Evolutionary conservation across 805 yeast species (phyloP), one percentile per base, ranked within the genome.

Genomic region (Teunomyces cretensis): DNA sequence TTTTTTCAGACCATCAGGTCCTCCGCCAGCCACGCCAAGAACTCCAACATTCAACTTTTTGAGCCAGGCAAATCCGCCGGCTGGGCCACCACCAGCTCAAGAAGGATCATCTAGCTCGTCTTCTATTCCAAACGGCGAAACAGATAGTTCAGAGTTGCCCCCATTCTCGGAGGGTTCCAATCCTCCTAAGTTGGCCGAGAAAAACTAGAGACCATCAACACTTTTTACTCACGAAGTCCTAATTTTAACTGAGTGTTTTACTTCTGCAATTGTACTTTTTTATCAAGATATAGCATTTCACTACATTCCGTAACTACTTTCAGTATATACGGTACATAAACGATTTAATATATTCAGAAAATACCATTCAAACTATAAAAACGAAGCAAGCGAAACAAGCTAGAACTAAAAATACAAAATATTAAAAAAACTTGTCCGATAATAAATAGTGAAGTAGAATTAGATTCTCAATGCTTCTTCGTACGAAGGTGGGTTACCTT

Each of bases 401-500:
- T 6, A 31, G 9, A 35, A 12, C 28, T 19, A 35, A 22, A 19
- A 32, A 31, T 11, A 30, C 36, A 24, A 17, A 33, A 14, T 33
- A 22, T 17, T 26, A 24, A 33, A 41, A n/a, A 15, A 41, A 16
- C n/a, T 9, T 33, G 22, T 13, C 13, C 11, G 19, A 26, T 9
- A 7, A 41, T 8, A 28, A n/a, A 11, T 15, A 41, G 14, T 19
- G 19, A 7, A 24, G 22, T 12, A 26, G 15, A 38, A 41, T 51
- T 60, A 73, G 30, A 65, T 58, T 48, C 64, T 71, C 47, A 75
- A 57, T 30, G 74, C 71, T 53, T 72, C 77, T 55, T 79, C 84
- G 60, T 79, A 86, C 40, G 79, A 78, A 3, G 94, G 94, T 41
- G 94, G 94, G 43, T 81, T 79, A 32, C 85, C 88, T 22, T 77